phyloP scores from a whole-genome alignment of 2,329 filamentous ascomycete species.

The Teratosphaeria nubilosa region DNA sequence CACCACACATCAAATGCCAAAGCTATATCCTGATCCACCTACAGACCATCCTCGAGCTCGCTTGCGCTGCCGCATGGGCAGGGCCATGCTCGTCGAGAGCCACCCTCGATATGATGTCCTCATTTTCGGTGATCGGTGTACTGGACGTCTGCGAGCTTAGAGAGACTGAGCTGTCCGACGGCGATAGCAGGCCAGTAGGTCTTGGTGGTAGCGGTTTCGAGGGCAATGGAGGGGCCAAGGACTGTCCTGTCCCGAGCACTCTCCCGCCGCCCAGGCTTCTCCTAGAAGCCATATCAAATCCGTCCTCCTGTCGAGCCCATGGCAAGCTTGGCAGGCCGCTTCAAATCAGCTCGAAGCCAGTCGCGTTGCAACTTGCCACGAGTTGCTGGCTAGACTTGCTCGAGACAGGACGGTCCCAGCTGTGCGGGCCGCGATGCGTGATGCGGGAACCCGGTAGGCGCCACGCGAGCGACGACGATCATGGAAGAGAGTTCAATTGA shows the following conservation, averaged over 20 bases:
- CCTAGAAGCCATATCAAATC: not conserved
- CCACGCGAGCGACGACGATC: not conserved
- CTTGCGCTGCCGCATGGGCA: constrained; percentile 45
- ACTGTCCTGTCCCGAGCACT: constrained; percentile 77
- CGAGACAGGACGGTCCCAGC: not conserved
- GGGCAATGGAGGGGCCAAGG: constrained; percentile 56
- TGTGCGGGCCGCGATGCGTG: not conserved
- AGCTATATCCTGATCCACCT: not conserved
- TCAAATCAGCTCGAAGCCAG: not conserved
- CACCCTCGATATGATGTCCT: constrained; percentile 74
- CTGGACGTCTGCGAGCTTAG: constrained; percentile 65
- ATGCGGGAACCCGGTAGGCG: not conserved
- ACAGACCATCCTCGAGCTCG: constrained; percentile 65
- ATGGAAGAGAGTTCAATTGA: not conserved
- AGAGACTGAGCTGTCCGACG: constrained; percentile 64
- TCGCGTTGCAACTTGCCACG: not conserved
- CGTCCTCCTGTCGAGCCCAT: not conserved
- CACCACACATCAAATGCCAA: not conserved
- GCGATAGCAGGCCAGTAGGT: constrained; percentile 45
- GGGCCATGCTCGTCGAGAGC: constrained; percentile 51
- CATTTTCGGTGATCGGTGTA: constrained; percentile 58
- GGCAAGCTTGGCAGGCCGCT: not conserved
- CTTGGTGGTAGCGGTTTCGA: constrained; percentile 15
- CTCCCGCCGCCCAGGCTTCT: constrained; percentile 75
- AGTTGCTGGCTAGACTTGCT: not conserved